Percentiles rank a stretch among this genome's conserved stretches.
phyloP scores from a whole-genome alignment of 257 asterid species.

The Solanum medicagineum region DNA sequence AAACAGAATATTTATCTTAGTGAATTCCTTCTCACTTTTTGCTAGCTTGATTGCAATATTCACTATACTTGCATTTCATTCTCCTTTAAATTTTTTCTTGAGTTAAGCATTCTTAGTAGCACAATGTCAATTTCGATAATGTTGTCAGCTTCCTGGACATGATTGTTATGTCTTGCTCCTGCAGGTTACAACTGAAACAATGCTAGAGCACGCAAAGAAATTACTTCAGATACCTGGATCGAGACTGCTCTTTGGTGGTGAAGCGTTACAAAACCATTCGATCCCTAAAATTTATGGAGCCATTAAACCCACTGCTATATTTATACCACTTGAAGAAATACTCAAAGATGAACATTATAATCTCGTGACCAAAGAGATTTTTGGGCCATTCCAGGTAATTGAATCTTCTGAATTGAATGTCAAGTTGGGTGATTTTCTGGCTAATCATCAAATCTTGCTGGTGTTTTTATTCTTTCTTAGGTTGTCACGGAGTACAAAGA shows the following conservation, averaged over 20 bases:
- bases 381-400: constrained; percentile 93
- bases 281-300: constrained; percentile 88
- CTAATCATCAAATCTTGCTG: not conserved
- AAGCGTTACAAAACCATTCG: constrained; percentile 59
- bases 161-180: not conserved
- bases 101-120: not conserved
- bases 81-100: not conserved
- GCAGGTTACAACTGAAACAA: constrained; percentile 74
- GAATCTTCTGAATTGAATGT: not conserved
- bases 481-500: constrained; percentile 72
- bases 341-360: constrained; percentile 52
- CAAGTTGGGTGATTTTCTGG: not conserved
- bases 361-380: constrained; percentile 73
- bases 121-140: not conserved
- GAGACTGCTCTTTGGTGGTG: constrained; percentile 80
- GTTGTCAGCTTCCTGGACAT: not conserved
- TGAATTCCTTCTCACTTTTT: not conserved
- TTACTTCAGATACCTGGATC: constrained; percentile 82
- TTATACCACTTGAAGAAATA: constrained; percentile 77
- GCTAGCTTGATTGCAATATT: not conserved
- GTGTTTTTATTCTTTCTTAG: constrained; percentile 13
- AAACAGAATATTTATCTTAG: not conserved
- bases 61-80: not conserved
- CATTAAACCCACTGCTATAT: constrained; percentile 92
- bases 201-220: constrained; percentile 62